These are phyloP conservation scores for Sabuloglossum arenarium DNA, from an alignment of 495 filamentous ascomycete species.

Conservation along the genomic window DNA sequence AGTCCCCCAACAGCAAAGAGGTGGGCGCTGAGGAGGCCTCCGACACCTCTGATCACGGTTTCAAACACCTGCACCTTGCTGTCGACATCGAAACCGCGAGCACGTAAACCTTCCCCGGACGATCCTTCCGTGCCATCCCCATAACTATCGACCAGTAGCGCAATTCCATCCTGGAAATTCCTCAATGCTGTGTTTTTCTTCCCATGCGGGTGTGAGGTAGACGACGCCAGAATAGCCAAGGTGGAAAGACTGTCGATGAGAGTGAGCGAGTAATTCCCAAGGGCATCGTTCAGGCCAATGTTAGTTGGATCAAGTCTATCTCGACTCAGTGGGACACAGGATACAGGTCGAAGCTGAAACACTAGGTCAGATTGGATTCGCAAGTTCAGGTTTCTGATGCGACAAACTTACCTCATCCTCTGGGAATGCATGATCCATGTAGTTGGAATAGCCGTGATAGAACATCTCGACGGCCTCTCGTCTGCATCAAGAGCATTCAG, in stretches of 20 bases:
- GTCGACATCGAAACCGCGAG: constrained; percentile 83
- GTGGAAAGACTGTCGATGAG: constrained; percentile 88
- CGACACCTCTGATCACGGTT: constrained; percentile 84
- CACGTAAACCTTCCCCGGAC: constrained; percentile 46
- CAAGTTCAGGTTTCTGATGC: neutral
- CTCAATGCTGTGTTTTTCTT: constrained; percentile 20
- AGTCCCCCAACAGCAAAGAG: constrained; percentile 78
- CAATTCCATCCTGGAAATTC: constrained; percentile 60
- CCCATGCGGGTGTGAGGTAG: constrained; percentile 14
- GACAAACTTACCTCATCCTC: constrained; percentile 56
- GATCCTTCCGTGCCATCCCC: constrained; percentile 59
- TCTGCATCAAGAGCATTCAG: constrained; percentile 13
- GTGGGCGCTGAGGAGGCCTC: constrained; percentile 80
- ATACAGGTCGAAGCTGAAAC: constrained; percentile 52
- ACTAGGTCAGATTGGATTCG: neutral
- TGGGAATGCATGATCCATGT: constrained; percentile 83
- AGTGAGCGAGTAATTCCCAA: constrained; percentile 93
- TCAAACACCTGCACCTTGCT: constrained; percentile 98
- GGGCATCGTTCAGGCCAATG: constrained; percentile 80
- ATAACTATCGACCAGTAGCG: constrained; percentile 61
- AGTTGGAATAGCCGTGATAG: constrained; percentile 92
- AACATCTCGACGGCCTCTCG: constrained; percentile 81
- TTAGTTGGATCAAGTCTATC: constrained; percentile 61
- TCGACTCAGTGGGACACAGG: constrained; percentile 64
- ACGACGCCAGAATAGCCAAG: constrained; percentile 72